These are phyloP conservation scores for Saccharomyces cerevisiae DNA, from an alignment of 805 yeast species.

Conservation along the genomic window DNA sequence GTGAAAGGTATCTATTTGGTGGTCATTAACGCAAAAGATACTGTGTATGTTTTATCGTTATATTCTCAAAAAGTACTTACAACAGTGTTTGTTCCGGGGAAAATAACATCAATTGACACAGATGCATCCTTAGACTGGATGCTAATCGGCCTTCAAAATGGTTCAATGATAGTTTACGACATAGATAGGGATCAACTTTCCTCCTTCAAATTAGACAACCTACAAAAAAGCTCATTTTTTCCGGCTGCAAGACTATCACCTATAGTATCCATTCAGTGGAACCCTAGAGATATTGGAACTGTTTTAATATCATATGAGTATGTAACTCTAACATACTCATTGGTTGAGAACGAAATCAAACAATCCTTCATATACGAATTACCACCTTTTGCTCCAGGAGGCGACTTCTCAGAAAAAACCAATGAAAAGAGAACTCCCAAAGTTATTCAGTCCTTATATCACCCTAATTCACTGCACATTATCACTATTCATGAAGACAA, in stretches of 20 bases:
- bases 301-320: conserved; percentile 65
- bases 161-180: conserved; percentile 63
- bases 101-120: conserved; percentile 55
- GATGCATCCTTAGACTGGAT: conserved; percentile 91
- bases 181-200: conserved; percentile 69
- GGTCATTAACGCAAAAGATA: conserved; percentile 54
- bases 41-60: conserved; percentile 62
- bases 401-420: conserved; percentile 35
- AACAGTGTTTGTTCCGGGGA: conserved; percentile 53
- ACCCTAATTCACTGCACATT: conserved; percentile 86
- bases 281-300: conserved; percentile 83
- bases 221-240: conserved; percentile 51
- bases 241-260: conserved; percentile 54
- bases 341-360: conserved; percentile 51
- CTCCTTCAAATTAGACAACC: conserved; percentile 57
- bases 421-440: conserved; percentile 34
- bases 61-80: conserved; percentile 53
- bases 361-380: conserved; percentile 52
- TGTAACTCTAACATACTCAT: conserved; percentile 59
- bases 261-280: conserved; percentile 63
- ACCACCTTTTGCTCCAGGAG: conserved; percentile 66
- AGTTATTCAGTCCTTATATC: conserved; percentile 57
- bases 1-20: conserved; percentile 77
- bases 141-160: conserved; percentile 70
- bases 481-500: conserved; percentile 77